Conservation (phyloP, 306 rosid species). For the Dryas alaskensis region DNA sequence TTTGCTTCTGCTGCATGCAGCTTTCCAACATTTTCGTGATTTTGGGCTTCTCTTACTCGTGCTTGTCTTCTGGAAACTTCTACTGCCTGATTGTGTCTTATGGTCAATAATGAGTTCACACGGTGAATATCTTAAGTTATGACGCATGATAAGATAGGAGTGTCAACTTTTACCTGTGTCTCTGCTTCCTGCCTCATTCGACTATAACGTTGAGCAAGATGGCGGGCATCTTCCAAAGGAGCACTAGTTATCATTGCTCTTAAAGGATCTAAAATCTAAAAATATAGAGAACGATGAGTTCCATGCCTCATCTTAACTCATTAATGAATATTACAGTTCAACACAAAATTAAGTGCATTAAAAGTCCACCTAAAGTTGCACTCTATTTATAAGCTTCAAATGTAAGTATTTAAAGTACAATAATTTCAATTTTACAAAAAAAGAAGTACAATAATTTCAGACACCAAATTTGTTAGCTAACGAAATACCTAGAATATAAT, state of each 20-base stretch:
- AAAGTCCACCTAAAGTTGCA: neutral
- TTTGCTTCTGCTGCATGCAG: slow-evolving; percentile 84
- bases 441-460: neutral
- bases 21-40: slow-evolving; percentile 80
- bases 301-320: too few relatives aligned
- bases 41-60: slow-evolving; percentile 72
- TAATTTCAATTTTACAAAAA: too few relatives aligned
- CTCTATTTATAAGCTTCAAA: neutral
- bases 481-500: neutral
- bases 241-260: slow-evolving; percentile 80
- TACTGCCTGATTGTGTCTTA: slow-evolving; percentile 53
- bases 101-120: slow-evolving; percentile 30
- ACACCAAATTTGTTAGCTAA: neutral
- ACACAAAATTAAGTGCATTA: neutral
- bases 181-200: slow-evolving; percentile 98
- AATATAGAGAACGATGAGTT: slow-evolving; percentile 18
- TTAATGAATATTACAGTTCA: too few relatives aligned
- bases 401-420: neutral
- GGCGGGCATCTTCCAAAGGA: slow-evolving; percentile 99
- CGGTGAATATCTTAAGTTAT: slow-evolving; percentile 2
- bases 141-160: slow-evolving; percentile 4
- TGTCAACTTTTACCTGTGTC: slow-evolving; percentile 44
- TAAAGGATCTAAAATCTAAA: slow-evolving; percentile 90
- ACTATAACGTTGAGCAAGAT: slow-evolving; percentile 96
- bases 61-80: slow-evolving; percentile 77